Conservation (phyloP, 1,139 yeast species). For the Yamadazyma dushanensis region DNA sequence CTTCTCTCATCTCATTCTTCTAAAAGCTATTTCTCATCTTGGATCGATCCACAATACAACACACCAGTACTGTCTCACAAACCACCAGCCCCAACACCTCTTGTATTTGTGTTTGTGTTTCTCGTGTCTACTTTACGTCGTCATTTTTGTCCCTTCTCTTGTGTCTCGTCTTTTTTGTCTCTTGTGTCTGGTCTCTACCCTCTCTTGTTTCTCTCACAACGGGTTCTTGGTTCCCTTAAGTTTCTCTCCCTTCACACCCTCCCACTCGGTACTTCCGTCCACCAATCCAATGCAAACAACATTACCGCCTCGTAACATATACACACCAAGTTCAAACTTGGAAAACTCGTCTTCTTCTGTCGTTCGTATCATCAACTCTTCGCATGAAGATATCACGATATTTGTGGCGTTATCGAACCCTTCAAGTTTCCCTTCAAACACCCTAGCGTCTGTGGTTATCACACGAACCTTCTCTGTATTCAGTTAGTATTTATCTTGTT, state of each 20-base stretch:
- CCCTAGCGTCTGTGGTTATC: constrained; percentile 81
- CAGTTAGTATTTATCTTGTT: constrained; percentile 26
- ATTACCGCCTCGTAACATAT: constrained; percentile 77
- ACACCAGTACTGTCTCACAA: too few species aligned
- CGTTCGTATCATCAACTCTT: constrained; percentile 49
- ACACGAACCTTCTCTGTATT: constrained; percentile 59
- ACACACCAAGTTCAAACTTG: constrained; percentile 55
- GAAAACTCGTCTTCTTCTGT: constrained; percentile 50
- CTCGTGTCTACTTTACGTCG: not conserved
- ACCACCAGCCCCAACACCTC: too few species aligned
- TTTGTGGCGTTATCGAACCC: constrained; percentile 86
- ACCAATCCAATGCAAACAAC: constrained; percentile 77
- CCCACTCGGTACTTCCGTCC: constrained; percentile 55
- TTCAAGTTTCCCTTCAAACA: constrained; percentile 68
- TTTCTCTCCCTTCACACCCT: constrained; percentile 38
- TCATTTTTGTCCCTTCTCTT: not conserved
- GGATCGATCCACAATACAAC: too few species aligned
- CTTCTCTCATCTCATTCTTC: too few species aligned
- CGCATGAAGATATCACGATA: constrained; percentile 60
- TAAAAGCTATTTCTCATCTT: not conserved
- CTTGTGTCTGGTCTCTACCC: not conserved
- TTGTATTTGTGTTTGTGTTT: not conserved
- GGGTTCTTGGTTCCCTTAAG: constrained; percentile 43
- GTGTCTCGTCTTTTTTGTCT: not conserved
- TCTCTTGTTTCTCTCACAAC: constrained; percentile 1